Evolutionary conservation across 495 filamentous ascomycete genomes (phyloP), one percentile per base, ranked within the genome.

Genomic region (Schizothecium vesticola): DNA sequence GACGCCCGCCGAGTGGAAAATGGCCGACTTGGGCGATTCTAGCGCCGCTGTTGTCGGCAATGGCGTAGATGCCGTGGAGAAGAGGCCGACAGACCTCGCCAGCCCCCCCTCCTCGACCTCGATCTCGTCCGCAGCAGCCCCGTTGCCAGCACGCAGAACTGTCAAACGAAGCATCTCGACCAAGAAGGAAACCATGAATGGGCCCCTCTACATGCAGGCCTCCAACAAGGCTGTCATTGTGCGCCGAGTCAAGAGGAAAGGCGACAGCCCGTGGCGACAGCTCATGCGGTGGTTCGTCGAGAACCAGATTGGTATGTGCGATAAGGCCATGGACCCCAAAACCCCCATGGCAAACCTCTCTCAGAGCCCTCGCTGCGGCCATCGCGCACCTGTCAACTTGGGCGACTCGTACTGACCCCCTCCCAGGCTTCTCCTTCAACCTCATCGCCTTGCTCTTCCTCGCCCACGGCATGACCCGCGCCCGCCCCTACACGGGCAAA

Each of bases 381-480:
- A 16, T 16, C 13, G 33, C 33, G 13, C 33, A 43, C 0, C 16
- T 51, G 43, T n/a, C 19, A 51, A n/a, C 43, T 51, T n/a, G 43
- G 6, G 6, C 43, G 43, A 9, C 43, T n/a, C 43, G 28, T n/a
- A 19, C 66, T 55, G 23, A 29, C 19, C 58, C 28, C 56, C 22
- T n/a, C 13, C 26, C 43, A 78, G 76, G 73, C 51, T 57, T 78
- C 65, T 75, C 76, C n/a, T 77, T 75, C 72, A 78, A 78, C 67
- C 73, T 92, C 64, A 82, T 97, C 65, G 84, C 91, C 67, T 87
- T 93, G 65, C 85, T 97, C 69, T 83, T 86, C 77, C 85, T 94
- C 68, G 86, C 90, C 67, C 92, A 96, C 81, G 80, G 91, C 67
- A 90, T 94, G 79, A 94, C 94, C 51, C 88, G 87, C 63, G 88